These are phyloP conservation scores for Solanum chmielewskii DNA, from an alignment of 257 asterid genomes.

Conservation along the genomic window DNA sequence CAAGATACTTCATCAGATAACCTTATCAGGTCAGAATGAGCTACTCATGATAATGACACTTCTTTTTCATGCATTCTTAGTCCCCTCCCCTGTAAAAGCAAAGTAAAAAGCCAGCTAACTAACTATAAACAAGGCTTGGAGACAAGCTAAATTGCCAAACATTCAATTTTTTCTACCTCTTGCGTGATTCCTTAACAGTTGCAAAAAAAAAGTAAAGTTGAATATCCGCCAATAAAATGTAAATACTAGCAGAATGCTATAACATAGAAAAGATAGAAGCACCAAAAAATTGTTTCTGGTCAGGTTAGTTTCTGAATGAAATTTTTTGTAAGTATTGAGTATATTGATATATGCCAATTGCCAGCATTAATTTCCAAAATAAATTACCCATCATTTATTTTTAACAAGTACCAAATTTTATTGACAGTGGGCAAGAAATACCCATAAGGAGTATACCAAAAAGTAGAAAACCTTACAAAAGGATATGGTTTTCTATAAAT, in stretches of 20 bases:
- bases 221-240: not conserved
- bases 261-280: not conserved
- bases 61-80: not conserved
- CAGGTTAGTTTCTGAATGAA: not conserved
- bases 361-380: not conserved
- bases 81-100: not conserved
- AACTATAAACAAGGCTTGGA: not conserved
- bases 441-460: not conserved
- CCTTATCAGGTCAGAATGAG: not conserved
- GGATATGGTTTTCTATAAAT: not conserved
- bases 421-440: not conserved
- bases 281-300: not conserved
- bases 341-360: not conserved
- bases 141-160: not conserved
- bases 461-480: not conserved
- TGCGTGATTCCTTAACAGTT: not conserved
- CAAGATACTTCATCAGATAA: not conserved
- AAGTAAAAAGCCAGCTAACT: not conserved
- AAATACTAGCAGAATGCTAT: not conserved
- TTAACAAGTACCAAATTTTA: not conserved
- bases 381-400: not conserved
- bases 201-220: not conserved
- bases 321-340: not conserved
- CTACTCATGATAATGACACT: not conserved
- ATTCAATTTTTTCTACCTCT: not conserved